Evolutionary conservation across 805 yeast genomes (phyloP).

Genomic region (Yamadazyma akitaensis): DNA sequence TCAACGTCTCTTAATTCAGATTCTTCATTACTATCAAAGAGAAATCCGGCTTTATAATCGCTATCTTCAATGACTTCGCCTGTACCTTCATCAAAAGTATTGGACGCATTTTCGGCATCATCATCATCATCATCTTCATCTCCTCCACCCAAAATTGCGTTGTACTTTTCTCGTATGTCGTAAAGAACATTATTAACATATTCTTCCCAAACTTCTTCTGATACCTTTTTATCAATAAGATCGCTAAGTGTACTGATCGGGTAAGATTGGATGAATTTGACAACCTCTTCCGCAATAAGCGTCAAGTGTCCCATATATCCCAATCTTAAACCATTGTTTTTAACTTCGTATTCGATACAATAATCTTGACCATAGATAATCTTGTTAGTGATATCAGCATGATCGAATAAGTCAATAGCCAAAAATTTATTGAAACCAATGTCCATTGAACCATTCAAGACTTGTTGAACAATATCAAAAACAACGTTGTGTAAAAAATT

Average conservation of each 20-base stretch:
- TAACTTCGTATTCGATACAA: conserved; percentile 56
- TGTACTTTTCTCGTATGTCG: conserved; percentile 90
- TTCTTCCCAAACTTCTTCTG: conserved; percentile 62
- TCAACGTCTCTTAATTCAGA: conserved; percentile 19
- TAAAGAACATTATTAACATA: conserved; percentile 81
- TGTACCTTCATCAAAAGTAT: conserved; percentile 33
- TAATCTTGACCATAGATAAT: conserved; percentile 52
- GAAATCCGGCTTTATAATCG: conserved; percentile 25
- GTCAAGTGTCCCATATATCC: conserved; percentile 98
- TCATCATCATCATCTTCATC: conserved; percentile 45
- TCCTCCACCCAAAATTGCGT: conserved; percentile 87
- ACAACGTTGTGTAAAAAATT: conserved; percentile 46
- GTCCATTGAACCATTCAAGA: conserved; percentile 46
- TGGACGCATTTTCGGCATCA: conserved; percentile 23
- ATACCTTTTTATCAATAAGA: conserved; percentile 35
- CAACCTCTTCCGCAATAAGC: conserved; percentile 92
- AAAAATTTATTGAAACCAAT: conserved; percentile 46
- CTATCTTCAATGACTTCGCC: conserved; percentile 38
- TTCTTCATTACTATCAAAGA: conserved; percentile 28
- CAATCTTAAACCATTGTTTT: conserved; percentile 55
- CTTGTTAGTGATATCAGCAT: conserved; percentile 39
- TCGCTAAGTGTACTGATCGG: conserved; percentile 37
- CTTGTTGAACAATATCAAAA: conserved; percentile 47
- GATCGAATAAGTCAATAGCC: conserved; percentile 57
- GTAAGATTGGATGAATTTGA: conserved; percentile 62